Conservation (phyloP, 257 asterid genomes). For the Jacaranda mimosifolia region DNA sequence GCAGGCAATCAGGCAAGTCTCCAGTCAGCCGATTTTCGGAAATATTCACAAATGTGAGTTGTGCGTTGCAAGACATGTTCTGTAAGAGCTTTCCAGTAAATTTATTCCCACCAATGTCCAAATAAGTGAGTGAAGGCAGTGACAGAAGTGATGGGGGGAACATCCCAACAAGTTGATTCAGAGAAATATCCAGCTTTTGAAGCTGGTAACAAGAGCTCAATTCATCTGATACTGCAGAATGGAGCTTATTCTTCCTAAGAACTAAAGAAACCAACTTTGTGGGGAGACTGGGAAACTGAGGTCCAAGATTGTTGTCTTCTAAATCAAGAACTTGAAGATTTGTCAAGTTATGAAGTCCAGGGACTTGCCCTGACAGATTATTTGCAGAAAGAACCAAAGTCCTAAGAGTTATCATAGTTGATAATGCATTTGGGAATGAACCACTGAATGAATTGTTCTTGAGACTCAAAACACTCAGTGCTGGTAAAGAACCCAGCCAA, state of each 20-base stretch:
- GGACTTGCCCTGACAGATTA: conserved; percentile 63
- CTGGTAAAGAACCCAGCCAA: conserved; percentile 57
- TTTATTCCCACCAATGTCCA: conserved; percentile 75
- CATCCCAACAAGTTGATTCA: conserved; percentile 63
- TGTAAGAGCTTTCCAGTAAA: conserved; percentile 68
- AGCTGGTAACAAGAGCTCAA: conserved; percentile 66
- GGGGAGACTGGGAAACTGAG: conserved; percentile 67
- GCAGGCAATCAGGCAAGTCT: conserved; percentile 76
- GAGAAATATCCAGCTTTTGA: conserved; percentile 66
- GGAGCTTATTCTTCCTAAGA: conserved; percentile 69
- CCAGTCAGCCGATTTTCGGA: conserved; percentile 77
- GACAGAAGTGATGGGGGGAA: conserved; percentile 58
- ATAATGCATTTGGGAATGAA: conserved; percentile 55
- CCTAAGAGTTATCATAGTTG: conserved; percentile 57
- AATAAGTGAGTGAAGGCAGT: conserved; percentile 64
- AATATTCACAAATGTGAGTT: conserved; percentile 58
- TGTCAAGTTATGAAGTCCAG: conserved; percentile 52
- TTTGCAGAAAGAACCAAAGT: conserved; percentile 62
- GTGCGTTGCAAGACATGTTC: conserved; percentile 66
- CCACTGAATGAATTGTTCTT: conserved; percentile 76
- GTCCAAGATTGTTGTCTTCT: conserved; percentile 70
- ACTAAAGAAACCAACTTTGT: conserved; percentile 63
- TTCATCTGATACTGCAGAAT: conserved; percentile 51
- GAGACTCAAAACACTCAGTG: conserved; percentile 69
- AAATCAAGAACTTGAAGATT: conserved; percentile 86